Conservation (phyloP, 805 yeast species). For the Diddensiella caesifluorescens region DNA sequence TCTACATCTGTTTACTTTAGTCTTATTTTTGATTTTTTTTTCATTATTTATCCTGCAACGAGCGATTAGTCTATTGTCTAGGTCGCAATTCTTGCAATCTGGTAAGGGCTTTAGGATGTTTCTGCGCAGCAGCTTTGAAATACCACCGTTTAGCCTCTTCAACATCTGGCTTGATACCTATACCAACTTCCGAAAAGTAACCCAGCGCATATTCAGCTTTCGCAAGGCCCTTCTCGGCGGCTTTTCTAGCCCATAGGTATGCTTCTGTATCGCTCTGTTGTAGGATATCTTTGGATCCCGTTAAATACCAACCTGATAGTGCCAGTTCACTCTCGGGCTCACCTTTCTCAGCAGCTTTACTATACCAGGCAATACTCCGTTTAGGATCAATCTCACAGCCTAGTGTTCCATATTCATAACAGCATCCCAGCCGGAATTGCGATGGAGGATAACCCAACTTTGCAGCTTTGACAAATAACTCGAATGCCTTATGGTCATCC, state of each 20-base stretch:
- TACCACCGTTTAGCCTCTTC: slow-evolving; percentile 52
- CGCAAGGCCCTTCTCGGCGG: slow-evolving; percentile 59
- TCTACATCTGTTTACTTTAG: too few species aligned
- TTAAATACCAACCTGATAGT: slow-evolving; percentile 72
- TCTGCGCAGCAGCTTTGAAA: slow-evolving; percentile 55
- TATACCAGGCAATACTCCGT: slow-evolving; percentile 68
- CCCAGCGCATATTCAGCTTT: slow-evolving; percentile 73
- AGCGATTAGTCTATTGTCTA: too few species aligned
- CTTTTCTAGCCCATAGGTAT: slow-evolving; percentile 68
- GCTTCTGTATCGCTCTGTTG: slow-evolving; percentile 62
- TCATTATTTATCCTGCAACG: too few species aligned
- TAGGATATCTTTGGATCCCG: slow-evolving; percentile 59
- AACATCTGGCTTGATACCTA: slow-evolving; percentile 51
- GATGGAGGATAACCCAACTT: slow-evolving; percentile 57
- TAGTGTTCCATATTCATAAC: slow-evolving; percentile 64
- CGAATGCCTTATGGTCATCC: slow-evolving; percentile 40
- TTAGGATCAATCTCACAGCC: slow-evolving; percentile 48
- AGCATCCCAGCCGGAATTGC: slow-evolving; percentile 64
- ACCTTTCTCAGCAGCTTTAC: slow-evolving; percentile 58
- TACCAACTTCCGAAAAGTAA: slow-evolving; percentile 60
- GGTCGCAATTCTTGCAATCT: slow-evolving; percentile 32
- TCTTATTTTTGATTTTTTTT: too few species aligned
- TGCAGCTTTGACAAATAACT: slow-evolving; percentile 55
- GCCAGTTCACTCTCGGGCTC: slow-evolving; percentile 68
- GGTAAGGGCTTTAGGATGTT: slow-evolving; percentile 51